phyloP scores from a whole-genome alignment of 2,329 filamentous ascomycete species.

The Fusarium aywerte region DNA sequence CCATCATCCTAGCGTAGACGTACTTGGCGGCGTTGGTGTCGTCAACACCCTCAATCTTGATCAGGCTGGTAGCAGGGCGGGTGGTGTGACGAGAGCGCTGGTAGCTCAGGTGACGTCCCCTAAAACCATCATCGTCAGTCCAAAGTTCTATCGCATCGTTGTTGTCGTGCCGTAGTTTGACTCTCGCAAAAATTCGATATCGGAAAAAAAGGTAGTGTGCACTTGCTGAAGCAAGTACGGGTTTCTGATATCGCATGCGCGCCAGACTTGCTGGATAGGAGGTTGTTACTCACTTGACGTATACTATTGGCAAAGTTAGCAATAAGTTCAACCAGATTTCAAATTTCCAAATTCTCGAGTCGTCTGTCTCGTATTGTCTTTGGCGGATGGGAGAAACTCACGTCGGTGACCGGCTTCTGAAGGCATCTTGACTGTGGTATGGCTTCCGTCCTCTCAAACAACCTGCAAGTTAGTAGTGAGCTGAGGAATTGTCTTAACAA shows the following conservation, averaged over 20 bases:
- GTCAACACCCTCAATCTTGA: slow-evolving; percentile 99
- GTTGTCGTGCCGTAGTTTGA: slow-evolving; percentile 40
- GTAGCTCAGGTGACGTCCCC: slow-evolving; percentile 98
- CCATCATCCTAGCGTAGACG: slow-evolving; percentile 49
- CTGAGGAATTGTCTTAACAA: slow-evolving; percentile 57
- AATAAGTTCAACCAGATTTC: slow-evolving; percentile 32
- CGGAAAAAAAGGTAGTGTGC: slow-evolving; percentile 28
- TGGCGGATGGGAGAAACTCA: slow-evolving; percentile 64
- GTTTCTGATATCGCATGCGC: slow-evolving; percentile 34
- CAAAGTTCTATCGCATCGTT: slow-evolving; percentile 39
- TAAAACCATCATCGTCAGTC: slow-evolving; percentile 56
- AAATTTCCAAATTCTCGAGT: slow-evolving; percentile 26
- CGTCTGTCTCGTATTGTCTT: slow-evolving; percentile 24
- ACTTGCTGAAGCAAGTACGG: slow-evolving; percentile 23
- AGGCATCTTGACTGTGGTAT: slow-evolving; percentile 78
- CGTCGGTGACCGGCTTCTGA: slow-evolving; percentile 88
- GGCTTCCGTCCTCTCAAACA: slow-evolving; percentile 59
- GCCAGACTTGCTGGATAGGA: slow-evolving; percentile 6
- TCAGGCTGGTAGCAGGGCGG: slow-evolving; percentile 89
- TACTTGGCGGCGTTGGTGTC: slow-evolving; percentile 89
- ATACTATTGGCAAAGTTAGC: slow-evolving; percentile 69
- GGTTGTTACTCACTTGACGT: slow-evolving; percentile 82
- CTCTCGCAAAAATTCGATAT: slow-evolving; percentile 42
- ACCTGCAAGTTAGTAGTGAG: slow-evolving; percentile 57
- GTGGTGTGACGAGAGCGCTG: slow-evolving; percentile 93